phyloP scores from a whole-genome alignment of 2,329 filamentous ascomycete genomes.

The Phialocephala subalpina region DNA sequence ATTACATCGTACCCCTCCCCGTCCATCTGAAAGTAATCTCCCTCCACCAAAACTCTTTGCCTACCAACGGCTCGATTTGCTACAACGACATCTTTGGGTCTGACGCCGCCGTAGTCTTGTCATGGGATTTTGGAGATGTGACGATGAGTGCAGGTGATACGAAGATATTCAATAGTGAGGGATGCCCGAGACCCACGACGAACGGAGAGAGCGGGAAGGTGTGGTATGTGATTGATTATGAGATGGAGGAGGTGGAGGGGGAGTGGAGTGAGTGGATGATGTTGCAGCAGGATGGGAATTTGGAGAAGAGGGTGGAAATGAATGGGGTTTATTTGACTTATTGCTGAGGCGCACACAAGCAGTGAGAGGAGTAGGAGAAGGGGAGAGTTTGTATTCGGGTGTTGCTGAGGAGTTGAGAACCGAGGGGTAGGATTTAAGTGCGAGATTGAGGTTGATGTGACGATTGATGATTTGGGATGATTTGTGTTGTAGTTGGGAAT shows the following conservation, averaged over 20 bases:
- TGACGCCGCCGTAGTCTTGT: constrained; percentile 1
- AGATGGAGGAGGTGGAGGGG: not conserved
- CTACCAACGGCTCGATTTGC: not conserved
- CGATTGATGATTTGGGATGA: not conserved
- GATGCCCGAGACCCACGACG: constrained; percentile 12
- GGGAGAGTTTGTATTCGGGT: not conserved
- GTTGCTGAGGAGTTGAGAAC: not conserved
- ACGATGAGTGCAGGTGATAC: not conserved
- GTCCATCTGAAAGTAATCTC: constrained; percentile 14
- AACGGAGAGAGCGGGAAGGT: constrained; percentile 15
- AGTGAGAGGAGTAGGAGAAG: not conserved
- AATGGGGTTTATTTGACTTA: constrained; percentile 27
- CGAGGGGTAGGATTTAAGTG: too few relatives aligned
- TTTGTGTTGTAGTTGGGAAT: not conserved
- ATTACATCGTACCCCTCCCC: not conserved
- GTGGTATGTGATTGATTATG: constrained; percentile 26
- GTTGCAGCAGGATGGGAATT: constrained; percentile 12
- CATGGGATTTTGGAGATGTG: constrained; percentile 14
- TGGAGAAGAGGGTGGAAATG: not conserved
- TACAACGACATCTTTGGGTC: constrained; percentile 20
- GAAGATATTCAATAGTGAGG: constrained; percentile 17
- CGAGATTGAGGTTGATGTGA: not conserved
- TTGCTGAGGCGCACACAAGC: constrained; percentile 6
- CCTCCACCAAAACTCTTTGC: constrained; percentile 16
- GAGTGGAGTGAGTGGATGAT: constrained; percentile 10